Base-by-base conservation (phyloP, 306 rosid genomes). In the Fagus crenata region DNA sequence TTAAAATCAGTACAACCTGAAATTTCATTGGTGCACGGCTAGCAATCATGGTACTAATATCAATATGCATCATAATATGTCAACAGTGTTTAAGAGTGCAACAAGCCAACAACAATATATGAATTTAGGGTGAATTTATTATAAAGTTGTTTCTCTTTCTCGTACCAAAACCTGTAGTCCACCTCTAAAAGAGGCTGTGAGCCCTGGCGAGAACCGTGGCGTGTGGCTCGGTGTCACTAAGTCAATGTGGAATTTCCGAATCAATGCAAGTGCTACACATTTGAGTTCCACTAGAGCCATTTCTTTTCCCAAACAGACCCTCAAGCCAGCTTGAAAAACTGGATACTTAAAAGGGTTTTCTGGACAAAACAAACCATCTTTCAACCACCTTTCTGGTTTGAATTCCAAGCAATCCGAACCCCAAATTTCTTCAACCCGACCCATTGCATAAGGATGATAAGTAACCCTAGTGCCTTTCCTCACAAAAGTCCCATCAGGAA, bases 391-490 rank as follows among this genome's bases (percentile, higher is more conserved):
- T 36, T 85, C 79, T 0, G 98, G 98, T 78, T 81, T 85, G 78
- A 90, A 93, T 60, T 93, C 87, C 5, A 79, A 56, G 11, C 89
- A 93, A 51, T 93, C 89, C 1, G 64, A 51, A 1, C 98, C 98
- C 98, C 98, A 93, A 13, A 89, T 85, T 7, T 89, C 91, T 39
- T 82, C 85, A 18, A 79, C 36, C 64, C 97, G 83, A 70, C 92
- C 97, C 98, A 93, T 93, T 4, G 98, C 97, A 1, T 93, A 91
- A 0, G 93, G 89, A 64, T 93, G 97, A 76, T 91, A 93, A 17
- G 93, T 93, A 78, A 93, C 98, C 85, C 98, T 89, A 81, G 91
- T 91, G 3, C 97, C 98, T 56, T 82, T 76, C 80, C 68, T 86
- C 80, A 93, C 92, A 1, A 28, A 32, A 0, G 89, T 88, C 28